Evolutionary conservation across 306 rosid species (phyloP).

Genomic region (Lathyrus tuberosus): DNA sequence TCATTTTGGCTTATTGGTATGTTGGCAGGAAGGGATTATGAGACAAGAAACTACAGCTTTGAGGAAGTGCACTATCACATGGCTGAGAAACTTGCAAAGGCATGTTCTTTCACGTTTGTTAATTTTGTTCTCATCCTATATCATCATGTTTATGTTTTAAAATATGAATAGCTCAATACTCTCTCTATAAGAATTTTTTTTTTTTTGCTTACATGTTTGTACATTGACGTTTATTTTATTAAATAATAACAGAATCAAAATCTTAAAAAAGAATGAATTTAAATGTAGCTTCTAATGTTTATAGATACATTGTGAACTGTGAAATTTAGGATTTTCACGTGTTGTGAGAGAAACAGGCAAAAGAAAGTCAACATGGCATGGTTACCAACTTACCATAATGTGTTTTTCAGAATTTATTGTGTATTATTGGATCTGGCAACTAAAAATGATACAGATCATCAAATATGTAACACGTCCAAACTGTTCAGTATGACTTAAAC

Average conservation of each 20-base stretch:
- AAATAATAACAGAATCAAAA: slow-evolving; percentile 10
- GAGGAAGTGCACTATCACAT: slow-evolving; percentile 89
- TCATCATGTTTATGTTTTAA: slow-evolving; percentile 27
- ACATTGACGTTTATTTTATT: slow-evolving; percentile 22
- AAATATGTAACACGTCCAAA: background rate
- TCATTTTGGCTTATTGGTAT: slow-evolving; percentile 39
- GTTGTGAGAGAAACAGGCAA: slow-evolving; percentile 17
- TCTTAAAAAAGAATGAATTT: slow-evolving; percentile 24
- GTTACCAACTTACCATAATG: background rate
- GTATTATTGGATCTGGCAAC: slow-evolving; percentile 3
- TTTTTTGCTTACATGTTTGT: background rate
- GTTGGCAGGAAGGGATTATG: slow-evolving; percentile 91
- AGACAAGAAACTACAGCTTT: slow-evolving; percentile 93
- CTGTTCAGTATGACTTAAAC: background rate
- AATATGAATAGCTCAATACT: slow-evolving; percentile 6
- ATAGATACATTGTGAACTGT: slow-evolving; percentile 10
- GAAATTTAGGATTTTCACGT: slow-evolving; percentile 5
- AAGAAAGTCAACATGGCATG: background rate
- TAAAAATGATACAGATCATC: slow-evolving; percentile 1
- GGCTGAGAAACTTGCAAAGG: slow-evolving; percentile 92
- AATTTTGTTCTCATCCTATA: slow-evolving; percentile 29
- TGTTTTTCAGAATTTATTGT: slow-evolving; percentile 3
- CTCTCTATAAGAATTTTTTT: background rate
- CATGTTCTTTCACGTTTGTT: slow-evolving; percentile 35
- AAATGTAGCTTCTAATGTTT: slow-evolving; percentile 2